Conservation (phyloP, 1,284 basidiomycete species). For the Malassezia nana region DNA sequence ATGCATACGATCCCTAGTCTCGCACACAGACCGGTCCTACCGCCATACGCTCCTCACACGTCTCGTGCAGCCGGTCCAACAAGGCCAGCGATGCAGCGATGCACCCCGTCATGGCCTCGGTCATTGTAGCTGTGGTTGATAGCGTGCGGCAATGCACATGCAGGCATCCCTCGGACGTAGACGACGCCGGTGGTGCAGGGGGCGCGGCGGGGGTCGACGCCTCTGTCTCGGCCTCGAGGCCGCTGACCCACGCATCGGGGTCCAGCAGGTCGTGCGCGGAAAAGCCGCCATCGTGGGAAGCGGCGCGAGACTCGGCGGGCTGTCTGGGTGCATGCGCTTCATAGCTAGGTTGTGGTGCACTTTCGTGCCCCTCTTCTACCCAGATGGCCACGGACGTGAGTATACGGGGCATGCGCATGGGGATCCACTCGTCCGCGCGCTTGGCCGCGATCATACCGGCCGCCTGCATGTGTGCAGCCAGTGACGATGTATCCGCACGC, state of each 20-base stretch:
- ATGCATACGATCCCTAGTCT: neutral
- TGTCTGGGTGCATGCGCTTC: neutral
- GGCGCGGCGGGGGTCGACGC: neutral
- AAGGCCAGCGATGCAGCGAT: constrained; percentile 2
- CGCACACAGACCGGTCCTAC: neutral
- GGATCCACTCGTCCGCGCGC: neutral
- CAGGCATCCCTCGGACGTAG: neutral
- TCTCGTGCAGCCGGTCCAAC: neutral
- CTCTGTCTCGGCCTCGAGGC: neutral
- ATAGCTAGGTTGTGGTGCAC: neutral
- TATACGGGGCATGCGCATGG: neutral
- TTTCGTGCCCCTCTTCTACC: neutral
- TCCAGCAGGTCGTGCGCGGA: constrained; percentile 4
- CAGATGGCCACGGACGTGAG: neutral
- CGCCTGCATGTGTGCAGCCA: neutral
- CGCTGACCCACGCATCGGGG: constrained; percentile 9
- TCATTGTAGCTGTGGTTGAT: neutral
- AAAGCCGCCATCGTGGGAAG: constrained; percentile 4
- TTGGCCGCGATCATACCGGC: constrained; percentile 7
- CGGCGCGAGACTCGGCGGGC: neutral
- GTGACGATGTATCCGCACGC: neutral
- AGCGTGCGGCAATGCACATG: neutral
- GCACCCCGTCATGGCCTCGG: constrained; percentile 12
- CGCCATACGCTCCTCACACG: neutral
- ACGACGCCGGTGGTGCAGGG: neutral